Evolutionary conservation across 2,329 filamentous ascomycete species (phyloP), one percentile per base, ranked within the genome.

Genomic region (Botrytis deweyae): DNA sequence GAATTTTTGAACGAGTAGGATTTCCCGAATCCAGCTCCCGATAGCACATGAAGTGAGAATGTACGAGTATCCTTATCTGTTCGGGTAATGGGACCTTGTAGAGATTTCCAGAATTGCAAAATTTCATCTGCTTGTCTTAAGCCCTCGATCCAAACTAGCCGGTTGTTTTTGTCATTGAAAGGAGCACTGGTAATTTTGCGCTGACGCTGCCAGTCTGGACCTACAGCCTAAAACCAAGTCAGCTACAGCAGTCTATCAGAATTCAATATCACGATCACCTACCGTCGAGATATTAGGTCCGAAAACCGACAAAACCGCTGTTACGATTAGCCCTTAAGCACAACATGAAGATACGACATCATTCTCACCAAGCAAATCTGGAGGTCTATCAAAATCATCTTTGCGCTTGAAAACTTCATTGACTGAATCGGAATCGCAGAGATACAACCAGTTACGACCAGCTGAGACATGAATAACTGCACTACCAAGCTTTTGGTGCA

Each of bases 371-470:
- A 71, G 58, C 22, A 71, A 62, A 40, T 71, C 58, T 4, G 68
- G 68, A 49, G 68, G 58, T 63, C 58, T 61, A 62, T 71, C 58
- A 33, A 71, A 71, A 52, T 63, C 68, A 61, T 71, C 68, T 18
- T 16, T 71, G 14, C 58, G 25, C 22, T 63, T 71, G 29, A 71
- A 71, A 36, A 71, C 20, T 20, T 71, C 58, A 40, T 63, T 71
- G 8, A 71, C 68, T 3, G 68, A 42, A 6, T 71, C 58, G 2
- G 58, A 9, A 40, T 71, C 25, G 42, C 68, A 71, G 10, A 71
- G 20, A 71, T 71, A 63, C 14, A 71, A 49, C 58, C 58, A 71
- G n/a, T 71, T 63, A 44, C 33, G 68, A 8, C 68, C 42, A 9
- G 68, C 58, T 22, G 68, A 71, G 18, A 71, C 68, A 29, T 63